Evolutionary conservation across 139 green algal species (phyloP).

Genomic region (Mesotaenium endlicherianum): DNA sequence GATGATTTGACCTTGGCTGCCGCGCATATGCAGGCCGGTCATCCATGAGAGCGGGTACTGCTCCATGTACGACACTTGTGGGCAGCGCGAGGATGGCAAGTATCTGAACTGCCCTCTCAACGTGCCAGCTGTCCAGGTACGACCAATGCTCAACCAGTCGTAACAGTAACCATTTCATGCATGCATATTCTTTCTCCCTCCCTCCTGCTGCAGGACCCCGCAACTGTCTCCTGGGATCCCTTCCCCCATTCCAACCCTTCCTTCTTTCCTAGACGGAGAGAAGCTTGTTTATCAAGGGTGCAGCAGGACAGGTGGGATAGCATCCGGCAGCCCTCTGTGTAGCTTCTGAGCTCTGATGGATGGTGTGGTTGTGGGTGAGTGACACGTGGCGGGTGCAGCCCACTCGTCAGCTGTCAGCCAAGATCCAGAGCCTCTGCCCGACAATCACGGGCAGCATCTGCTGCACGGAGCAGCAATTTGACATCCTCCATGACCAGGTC

Average conservation of each 20-base stretch:
- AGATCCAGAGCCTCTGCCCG: constrained; percentile 64
- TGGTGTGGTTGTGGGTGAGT: too few species aligned
- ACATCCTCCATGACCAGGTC: constrained; percentile 65
- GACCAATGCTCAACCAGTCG: not conserved
- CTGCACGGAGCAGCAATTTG: constrained; percentile 77
- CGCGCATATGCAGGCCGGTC: too few species aligned
- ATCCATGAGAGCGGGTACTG: constrained; percentile 15
- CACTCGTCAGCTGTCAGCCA: not conserved
- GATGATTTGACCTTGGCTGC: too few species aligned
- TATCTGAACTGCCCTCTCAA: constrained; percentile 38
- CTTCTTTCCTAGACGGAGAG: too few species aligned
- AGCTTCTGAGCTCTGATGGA: not conserved
- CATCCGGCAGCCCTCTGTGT: not conserved
- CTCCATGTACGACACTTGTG: constrained; percentile 48
- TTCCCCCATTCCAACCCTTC: not conserved
- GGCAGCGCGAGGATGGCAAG: constrained; percentile 37
- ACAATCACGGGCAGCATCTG: constrained; percentile 66
- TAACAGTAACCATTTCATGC: not conserved
- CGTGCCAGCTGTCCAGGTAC: constrained; percentile 2
- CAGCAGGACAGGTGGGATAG: not conserved
- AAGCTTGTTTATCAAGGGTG: too few species aligned
- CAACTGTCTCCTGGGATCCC: not conserved
- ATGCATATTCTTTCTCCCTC: not conserved
- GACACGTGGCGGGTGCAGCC: too few species aligned
- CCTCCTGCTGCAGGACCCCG: not conserved